Base-by-base conservation (phyloP, 768 basidiomycete genomes). In the Mycena chlorophos region DNA sequence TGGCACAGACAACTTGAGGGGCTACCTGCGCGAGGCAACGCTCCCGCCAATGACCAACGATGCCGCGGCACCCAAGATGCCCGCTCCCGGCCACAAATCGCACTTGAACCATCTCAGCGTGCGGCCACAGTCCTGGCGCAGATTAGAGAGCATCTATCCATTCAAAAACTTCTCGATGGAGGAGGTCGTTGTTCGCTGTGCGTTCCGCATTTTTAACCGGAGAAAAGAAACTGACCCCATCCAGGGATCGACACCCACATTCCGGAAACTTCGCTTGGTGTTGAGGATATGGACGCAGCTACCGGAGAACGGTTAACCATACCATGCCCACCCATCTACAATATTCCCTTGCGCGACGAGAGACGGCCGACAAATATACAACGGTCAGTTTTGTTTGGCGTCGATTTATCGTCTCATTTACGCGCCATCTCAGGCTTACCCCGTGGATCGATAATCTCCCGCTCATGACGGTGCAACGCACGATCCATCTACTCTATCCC, bases 371-470 rank as follows among this genome's bases (percentile, higher is more conserved):
- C 74, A 17, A 73, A 78, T 55, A 70, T 81, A 23, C 65, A 71
- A 49, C 73, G 75, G 83, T 82, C 60, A 39, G 72, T 53, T 16
- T 3, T 19, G 37, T 37, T 25, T 27, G 10, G 1, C 57, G 27
- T 31, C 48, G 47, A 23, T 4, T 5, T 8, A 17, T 39, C n/a
- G 38, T 54, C 49, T 4, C 63, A 31, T 59, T 26, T 2, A 8
- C 16, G n/a, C n/a, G 52, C 20, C 1, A 17, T 43, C 3, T 23
- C 49, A 85, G 83, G 27, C 65, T 84, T 37, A 65, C 70, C 22
- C 66, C 71, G 23, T 85, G 84, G 83, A 60, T 84, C 16, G 73
- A 75, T 25, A 73, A 74, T 53, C 73, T 81, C 45, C 82, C 83
- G 3, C 65, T 87, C 22, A 74, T 76, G 63, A 85, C 80, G 8